A percentile compares a stretch with the other conserved stretches of the same genome.
phyloP scores from a whole-genome alignment of 305 asterid genomes.

The Vinca major region DNA sequence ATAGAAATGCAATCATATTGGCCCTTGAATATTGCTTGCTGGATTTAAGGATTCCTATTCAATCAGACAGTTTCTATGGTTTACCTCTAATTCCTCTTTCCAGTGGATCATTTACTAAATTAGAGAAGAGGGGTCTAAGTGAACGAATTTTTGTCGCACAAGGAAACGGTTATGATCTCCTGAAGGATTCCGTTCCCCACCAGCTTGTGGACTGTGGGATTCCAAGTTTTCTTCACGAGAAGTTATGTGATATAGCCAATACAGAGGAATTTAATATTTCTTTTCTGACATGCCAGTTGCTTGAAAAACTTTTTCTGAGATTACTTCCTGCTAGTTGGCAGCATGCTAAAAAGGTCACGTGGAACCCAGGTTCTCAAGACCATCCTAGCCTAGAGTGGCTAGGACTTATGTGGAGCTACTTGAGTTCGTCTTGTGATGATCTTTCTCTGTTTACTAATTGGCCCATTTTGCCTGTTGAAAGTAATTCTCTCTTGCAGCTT shows the following conservation, averaged over 20 bases:
- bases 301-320: constrained; percentile 63
- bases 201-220: constrained; percentile 62
- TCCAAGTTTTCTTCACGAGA: constrained; percentile 51
- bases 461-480: constrained; percentile 94
- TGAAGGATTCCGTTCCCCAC: constrained; percentile 74
- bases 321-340: constrained; percentile 81
- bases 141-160: constrained; percentile 70
- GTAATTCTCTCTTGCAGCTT: constrained; percentile 61
- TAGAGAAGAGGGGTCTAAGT: constrained; percentile 61
- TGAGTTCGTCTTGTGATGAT: constrained; percentile 70
- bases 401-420: constrained; percentile 70
- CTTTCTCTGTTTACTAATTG: constrained; percentile 77
- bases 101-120: constrained; percentile 60
- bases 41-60: constrained; percentile 55
- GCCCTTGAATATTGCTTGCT: constrained; percentile 92
- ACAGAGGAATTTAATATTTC: constrained; percentile 61
- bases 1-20: constrained; percentile 66
- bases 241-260: constrained; percentile 63
- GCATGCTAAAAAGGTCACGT: constrained; percentile 57
- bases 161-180: constrained; percentile 78
- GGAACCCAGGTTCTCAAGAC: constrained; percentile 64
- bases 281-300: constrained; percentile 65
- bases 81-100: constrained; percentile 85
- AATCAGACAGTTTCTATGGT: constrained; percentile 58
- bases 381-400: constrained; percentile 90